Base-by-base conservation (phyloP, 2,329 filamentous ascomycete genomes). In the Pseudogymnoascus sp. region DNA sequence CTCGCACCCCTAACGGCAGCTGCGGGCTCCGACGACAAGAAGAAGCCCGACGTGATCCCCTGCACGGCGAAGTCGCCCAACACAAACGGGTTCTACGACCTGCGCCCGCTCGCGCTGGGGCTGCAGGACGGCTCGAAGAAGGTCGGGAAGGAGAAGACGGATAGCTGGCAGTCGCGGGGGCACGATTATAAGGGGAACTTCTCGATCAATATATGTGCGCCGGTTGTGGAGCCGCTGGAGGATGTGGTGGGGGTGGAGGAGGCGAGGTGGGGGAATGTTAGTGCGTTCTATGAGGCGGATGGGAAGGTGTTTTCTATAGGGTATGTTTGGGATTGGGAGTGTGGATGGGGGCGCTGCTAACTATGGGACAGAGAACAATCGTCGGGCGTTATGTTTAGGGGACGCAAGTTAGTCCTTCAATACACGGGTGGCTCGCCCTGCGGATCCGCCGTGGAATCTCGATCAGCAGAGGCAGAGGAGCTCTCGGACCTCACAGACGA, bases 181-280 rank as follows among this genome's bases (percentile, higher is more conserved):
- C 89, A 86, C 73, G 90, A 93, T 75, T 90, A 92, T 69, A 85
- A 84, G 66, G 84, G 85, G 67, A 93, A 93, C 77, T 95, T 95
- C 71, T 93, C 90, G 1, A 73, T 93, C 70, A 95, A 95, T 76
- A 87, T 95, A 69, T 95, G 90, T 77, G 86, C 82, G 37, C 80
- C 89, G 1, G 88, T 93, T n/a, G 82, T 92, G 14, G 84, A 89
- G 68, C 78, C 83, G 14, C 78, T 89, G 19, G 77, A 81, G 47
- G 79, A 85, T 66, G 83, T 89, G 8, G 81, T 83, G 10, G 89
- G 87, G n/a, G 74, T 93, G 42, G 80, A 86, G 50, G 79, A 83
- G 74, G 73, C 74, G 63, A 70, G 80, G 59, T 90, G 86, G 86
- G 79, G 78, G 75, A 93, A 93, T 69, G 84, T 93, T 68, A 91